Evolutionary conservation across 1,284 basidiomycete genomes (phyloP).

Genomic region (Leccinum angustisporum): DNA sequence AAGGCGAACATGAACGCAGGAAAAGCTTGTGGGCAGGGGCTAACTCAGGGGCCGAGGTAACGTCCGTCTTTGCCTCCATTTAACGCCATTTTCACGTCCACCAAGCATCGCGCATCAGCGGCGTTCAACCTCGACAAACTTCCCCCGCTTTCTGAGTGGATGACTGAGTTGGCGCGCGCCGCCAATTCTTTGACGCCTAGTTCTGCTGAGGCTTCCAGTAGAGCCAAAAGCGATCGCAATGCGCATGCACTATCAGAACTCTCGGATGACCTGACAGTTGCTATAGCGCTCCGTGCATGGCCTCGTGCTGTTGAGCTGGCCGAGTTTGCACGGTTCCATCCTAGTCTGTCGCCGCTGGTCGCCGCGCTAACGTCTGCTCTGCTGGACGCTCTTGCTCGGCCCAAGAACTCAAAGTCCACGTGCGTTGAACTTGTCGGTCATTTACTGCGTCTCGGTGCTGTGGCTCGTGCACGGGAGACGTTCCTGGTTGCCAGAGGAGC

Average conservation of each 20-base stretch:
- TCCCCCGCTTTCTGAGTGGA: conserved; percentile 65
- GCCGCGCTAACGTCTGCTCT: conserved; percentile 72
- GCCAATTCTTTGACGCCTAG: conserved; percentile 29
- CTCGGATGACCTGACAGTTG: conserved; percentile 88
- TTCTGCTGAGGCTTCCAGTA: conserved; percentile 38
- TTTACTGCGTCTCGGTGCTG: conserved; percentile 75
- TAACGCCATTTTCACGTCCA: conserved; percentile 18
- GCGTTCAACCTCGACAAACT: conserved; percentile 36
- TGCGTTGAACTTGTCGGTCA: conserved; percentile 74
- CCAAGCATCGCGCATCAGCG: conserved; percentile 38
- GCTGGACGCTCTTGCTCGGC: conserved; percentile 70
- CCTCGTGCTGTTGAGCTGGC: conserved; percentile 81
- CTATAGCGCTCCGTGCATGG: conserved; percentile 90
- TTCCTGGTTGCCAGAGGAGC: conserved; percentile 82
- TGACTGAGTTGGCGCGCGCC: conserved; percentile 57
- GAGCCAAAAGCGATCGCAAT: conserved; percentile 76
- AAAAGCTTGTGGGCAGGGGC: conserved; percentile 72
- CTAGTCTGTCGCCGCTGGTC: conserved; percentile 65
- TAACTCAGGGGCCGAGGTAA: conserved; percentile 60
- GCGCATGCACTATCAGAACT: conserved; percentile 86
- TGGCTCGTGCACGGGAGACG: conserved; percentile 59
- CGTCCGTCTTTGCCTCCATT: conserved; percentile 26
- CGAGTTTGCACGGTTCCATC: conserved; percentile 76
- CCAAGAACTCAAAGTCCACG: conserved; percentile 76
- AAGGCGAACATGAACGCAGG: conserved; percentile 85